Percentiles rank a stretch among this genome's conserved stretches.
phyloP scores from a whole-genome alignment of 2,329 filamentous ascomycete species.

The Cercospora zeina region DNA sequence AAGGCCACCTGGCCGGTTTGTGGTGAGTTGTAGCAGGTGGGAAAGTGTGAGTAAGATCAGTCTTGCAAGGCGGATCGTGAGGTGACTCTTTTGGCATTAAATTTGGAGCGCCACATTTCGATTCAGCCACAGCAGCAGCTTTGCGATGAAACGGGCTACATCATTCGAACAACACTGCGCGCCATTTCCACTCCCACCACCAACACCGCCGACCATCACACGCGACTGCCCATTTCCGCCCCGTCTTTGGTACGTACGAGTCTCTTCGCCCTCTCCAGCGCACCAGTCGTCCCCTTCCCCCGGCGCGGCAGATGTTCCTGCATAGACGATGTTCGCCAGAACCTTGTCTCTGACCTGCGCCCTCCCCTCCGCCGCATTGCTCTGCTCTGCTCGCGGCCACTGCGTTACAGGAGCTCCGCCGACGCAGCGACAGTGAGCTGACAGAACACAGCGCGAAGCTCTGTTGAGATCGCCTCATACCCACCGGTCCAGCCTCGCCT shows the following conservation, averaged over 20 bases:
- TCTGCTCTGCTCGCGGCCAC: background rate
- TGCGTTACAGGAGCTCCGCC: background rate
- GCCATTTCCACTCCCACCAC: conserved; percentile 6
- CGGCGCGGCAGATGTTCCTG: conserved; percentile 4
- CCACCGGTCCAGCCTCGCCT: background rate
- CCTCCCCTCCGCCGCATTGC: conserved; percentile 3
- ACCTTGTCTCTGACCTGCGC: conserved; percentile 8
- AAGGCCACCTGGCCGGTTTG: conserved; percentile 20
- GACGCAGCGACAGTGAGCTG: conserved; percentile 3
- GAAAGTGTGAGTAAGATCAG: background rate
- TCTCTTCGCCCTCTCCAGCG: background rate
- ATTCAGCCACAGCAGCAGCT: conserved; percentile 6
- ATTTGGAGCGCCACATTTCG: conserved; percentile 5
- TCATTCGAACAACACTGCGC: conserved; percentile 4
- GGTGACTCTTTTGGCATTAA: conserved; percentile 10
- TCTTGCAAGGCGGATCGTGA: background rate
- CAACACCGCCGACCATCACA: background rate
- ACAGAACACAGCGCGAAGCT: conserved; percentile 3
- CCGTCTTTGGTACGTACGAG: conserved; percentile 6
- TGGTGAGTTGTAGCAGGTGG: background rate
- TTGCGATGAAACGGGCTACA: conserved; percentile 3
- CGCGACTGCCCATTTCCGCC: background rate
- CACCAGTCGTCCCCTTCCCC: background rate
- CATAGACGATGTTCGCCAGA: conserved; percentile 5
- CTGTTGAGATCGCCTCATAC: background rate